These are phyloP conservation scores for Corchorus capsularis DNA, from an alignment of 345 rosid genomes.

Conservation along the genomic window DNA sequence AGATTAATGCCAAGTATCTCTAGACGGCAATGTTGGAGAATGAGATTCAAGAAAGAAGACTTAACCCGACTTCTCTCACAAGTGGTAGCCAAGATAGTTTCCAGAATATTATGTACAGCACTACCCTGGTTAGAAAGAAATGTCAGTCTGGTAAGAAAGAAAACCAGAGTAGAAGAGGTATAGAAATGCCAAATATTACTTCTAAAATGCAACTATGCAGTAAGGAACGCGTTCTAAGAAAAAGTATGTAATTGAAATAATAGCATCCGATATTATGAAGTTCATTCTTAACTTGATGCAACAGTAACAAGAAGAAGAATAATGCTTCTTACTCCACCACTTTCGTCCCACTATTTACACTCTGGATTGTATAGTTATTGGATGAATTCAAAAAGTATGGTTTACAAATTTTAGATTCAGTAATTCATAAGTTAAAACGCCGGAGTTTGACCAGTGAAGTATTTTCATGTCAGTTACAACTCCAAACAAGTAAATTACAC, in stretches of 20 bases:
- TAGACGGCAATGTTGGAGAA: conserved; percentile 60
- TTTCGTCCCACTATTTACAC: background rate
- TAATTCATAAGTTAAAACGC: background rate
- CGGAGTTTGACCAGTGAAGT: background rate
- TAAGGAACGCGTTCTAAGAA: background rate
- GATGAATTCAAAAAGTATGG: too few relatives aligned
- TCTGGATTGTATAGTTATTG: background rate
- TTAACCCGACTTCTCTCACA: conserved; percentile 44
- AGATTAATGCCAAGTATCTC: conserved; percentile 44
- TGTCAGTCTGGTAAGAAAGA: conserved; percentile 21
- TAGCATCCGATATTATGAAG: background rate
- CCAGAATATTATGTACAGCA: conserved; percentile 65
- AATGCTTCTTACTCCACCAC: background rate
- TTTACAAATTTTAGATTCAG: background rate
- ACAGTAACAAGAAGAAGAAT: background rate
- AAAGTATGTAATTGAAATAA: background rate
- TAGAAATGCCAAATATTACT: background rate
- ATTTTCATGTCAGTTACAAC: background rate
- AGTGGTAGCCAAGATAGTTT: conserved; percentile 41
- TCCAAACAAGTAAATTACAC: background rate
- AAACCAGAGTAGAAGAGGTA: background rate
- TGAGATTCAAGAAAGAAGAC: conserved; percentile 57
- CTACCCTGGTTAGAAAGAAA: conserved; percentile 55
- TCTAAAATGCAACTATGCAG: background rate
- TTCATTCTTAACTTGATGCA: conserved; percentile 1